Evolutionary conservation across 1,284 basidiomycete genomes (phyloP), one percentile per base, ranked within the genome.

Genomic region (Exobasidium cylindrosporum): DNA sequence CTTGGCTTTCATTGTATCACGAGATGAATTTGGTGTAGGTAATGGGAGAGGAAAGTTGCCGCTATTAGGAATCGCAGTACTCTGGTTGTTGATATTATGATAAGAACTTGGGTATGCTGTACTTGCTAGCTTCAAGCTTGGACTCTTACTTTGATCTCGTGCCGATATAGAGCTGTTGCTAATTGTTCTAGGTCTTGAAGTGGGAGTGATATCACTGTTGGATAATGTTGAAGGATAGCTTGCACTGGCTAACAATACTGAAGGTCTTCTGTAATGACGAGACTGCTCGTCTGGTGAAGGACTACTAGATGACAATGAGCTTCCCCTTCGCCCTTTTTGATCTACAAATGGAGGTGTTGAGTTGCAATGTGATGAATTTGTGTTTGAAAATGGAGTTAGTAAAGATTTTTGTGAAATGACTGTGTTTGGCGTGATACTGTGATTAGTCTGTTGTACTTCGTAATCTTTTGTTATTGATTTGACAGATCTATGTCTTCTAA

Each of bases 381-480:
- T n/a, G 30, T 32, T 40, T 40, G 58, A 11, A 3, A 40, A 26
- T 5, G 58, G 23, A 4, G 31, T 3, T 13, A 58, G 31, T n/a
- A 40, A 17, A 14, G 17, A 43, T 1, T 21, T 24, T 17, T 21
- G 24, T 30, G 53, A 13, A 35, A 11, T n/a, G 14, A 21, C 14
- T 30, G 35, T 40, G 17, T 40, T 40, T 10, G 17, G 17, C 7
- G 35, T 7, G 17, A 17, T 17, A 17, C 35, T 17, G 7, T 10
- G 35, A 1, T 11, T 49, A 46, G 29, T 14, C 14, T 17, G 3
- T 14, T 17, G 23, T 10, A 55, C 17, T 52, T 63, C 61, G 61
- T 63, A 63, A 10, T 60, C 59, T 24, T 47, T 5, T 2, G 61
- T 63, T 3, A 63, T 53, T 2, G 59, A 62, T 4, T 60, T 50